These are phyloP conservation scores for Fistulina hepatica DNA, from an alignment of 1,284 basidiomycete species.

Conservation along the genomic window DNA sequence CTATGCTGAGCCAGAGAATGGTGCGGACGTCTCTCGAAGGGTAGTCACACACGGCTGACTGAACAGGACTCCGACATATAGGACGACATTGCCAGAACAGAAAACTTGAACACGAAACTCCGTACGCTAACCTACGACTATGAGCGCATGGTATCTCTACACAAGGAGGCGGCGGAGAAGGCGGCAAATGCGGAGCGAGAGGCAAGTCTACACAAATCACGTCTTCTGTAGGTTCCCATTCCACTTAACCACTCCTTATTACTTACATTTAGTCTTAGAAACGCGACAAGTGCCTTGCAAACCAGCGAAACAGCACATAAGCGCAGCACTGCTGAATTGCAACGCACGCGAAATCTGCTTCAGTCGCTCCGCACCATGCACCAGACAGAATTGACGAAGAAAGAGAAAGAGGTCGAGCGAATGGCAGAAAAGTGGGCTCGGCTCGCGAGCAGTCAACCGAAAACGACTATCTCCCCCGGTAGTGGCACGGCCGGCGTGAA, in stretches of 20 bases:
- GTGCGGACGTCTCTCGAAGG: constrained; percentile 36
- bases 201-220: constrained; percentile 59
- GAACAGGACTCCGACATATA: constrained; percentile 22
- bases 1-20: constrained; percentile 67
- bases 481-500: constrained; percentile 51
- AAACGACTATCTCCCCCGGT: constrained; percentile 27
- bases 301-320: constrained; percentile 55
- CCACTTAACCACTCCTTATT: constrained; percentile 1
- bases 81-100: constrained; percentile 76
- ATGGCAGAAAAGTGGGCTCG: constrained; percentile 71
- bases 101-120: constrained; percentile 64
- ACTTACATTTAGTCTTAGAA: constrained; percentile 26
- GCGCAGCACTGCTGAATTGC: constrained; percentile 54
- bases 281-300: constrained; percentile 42
- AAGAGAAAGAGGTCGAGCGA: constrained; percentile 72
- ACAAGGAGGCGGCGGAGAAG: constrained; percentile 42
- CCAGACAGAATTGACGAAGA: constrained; percentile 68
- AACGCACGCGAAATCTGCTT: constrained; percentile 50
- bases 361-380: constrained; percentile 58
- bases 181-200: constrained; percentile 67
- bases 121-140: constrained; percentile 76
- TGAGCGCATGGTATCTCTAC: constrained; percentile 61
- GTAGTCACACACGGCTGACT: neutral
- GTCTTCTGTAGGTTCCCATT: constrained; percentile 45
- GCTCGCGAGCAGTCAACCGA: constrained; percentile 55